Conservation (phyloP, 2,329 filamentous ascomycete genomes). For the Penicillium crustosum region DNA sequence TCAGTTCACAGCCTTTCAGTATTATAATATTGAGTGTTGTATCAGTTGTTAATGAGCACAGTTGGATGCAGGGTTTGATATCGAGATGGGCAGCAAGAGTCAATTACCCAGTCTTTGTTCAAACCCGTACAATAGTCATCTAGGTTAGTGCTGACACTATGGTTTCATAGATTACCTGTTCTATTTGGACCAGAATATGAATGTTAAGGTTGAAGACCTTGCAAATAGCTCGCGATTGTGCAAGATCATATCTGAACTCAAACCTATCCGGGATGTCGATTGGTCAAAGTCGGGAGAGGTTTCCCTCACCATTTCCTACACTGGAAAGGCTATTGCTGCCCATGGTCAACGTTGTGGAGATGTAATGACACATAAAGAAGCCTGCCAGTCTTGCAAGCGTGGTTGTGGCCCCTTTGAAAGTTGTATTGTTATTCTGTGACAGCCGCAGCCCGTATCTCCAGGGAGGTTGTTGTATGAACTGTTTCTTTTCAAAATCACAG, state of each 20-base stretch:
- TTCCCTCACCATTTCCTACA: rapidly evolving
- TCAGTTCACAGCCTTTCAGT: not conserved
- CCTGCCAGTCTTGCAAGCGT: too few relatives aligned
- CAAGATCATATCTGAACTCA: not conserved
- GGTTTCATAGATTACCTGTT: not conserved
- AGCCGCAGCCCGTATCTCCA: rapidly evolving
- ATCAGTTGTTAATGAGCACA: not conserved
- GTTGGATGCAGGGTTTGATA: not conserved
- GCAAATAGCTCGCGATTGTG: too few relatives aligned
- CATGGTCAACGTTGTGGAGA: not conserved
- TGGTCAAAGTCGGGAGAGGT: rapidly evolving
- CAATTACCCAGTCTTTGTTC: too few relatives aligned
- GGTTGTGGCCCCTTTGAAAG: not conserved
- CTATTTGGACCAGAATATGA: not conserved
- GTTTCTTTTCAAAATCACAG: not conserved
- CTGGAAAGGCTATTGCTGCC: not conserved
- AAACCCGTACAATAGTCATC: not conserved
- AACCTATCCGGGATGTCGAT: not conserved
- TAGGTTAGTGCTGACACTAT: not conserved
- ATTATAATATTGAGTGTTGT: not conserved
- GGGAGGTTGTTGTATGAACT: not conserved
- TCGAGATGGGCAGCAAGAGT: rapidly evolving
- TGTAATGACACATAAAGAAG: not conserved
- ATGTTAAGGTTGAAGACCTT: not conserved
- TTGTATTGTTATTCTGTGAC: not conserved